Evolutionary conservation across 768 basidiomycete genomes (phyloP).

Genomic region (Tricholoma bakamatsutake): DNA sequence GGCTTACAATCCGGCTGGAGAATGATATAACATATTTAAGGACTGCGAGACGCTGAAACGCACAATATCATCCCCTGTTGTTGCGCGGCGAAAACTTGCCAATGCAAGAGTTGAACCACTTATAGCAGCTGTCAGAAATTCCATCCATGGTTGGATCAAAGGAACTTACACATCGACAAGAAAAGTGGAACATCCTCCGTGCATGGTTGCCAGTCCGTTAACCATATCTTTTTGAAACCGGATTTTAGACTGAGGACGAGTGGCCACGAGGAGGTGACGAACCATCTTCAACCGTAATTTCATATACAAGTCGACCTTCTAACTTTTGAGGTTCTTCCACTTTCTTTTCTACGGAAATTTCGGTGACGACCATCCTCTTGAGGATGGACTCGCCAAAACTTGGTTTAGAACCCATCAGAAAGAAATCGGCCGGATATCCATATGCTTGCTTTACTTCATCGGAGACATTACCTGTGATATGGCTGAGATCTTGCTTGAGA

Average conservation of each 20-base stretch:
- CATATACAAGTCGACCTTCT: slow-evolving; percentile 42
- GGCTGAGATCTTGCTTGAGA: slow-evolving; percentile 11
- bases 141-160: background rate
- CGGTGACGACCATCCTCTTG: slow-evolving; percentile 26
- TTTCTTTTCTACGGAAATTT: slow-evolving; percentile 38
- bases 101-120: slow-evolving; percentile 51
- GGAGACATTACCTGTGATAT: slow-evolving; percentile 24
- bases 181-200: slow-evolving; percentile 51
- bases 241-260: background rate
- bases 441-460: slow-evolving; percentile 24
- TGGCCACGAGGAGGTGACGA: background rate
- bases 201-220: slow-evolving; percentile 40
- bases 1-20: slow-evolving; percentile 45
- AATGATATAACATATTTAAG: slow-evolving; percentile 48
- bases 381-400: slow-evolving; percentile 15
- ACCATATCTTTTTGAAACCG: slow-evolving; percentile 41
- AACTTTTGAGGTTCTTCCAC: slow-evolving; percentile 36
- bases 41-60: slow-evolving; percentile 41
- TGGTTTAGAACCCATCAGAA: slow-evolving; percentile 7
- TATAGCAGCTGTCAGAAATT: background rate
- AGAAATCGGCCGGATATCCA: slow-evolving; percentile 13
- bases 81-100: slow-evolving; percentile 25
- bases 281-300: slow-evolving; percentile 41
- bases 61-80: slow-evolving; percentile 13
- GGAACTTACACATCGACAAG: slow-evolving; percentile 43